Evolutionary conservation across 140 eudicot genomes (phyloP).

Genomic region (Ambrosia hybrid): DNA sequence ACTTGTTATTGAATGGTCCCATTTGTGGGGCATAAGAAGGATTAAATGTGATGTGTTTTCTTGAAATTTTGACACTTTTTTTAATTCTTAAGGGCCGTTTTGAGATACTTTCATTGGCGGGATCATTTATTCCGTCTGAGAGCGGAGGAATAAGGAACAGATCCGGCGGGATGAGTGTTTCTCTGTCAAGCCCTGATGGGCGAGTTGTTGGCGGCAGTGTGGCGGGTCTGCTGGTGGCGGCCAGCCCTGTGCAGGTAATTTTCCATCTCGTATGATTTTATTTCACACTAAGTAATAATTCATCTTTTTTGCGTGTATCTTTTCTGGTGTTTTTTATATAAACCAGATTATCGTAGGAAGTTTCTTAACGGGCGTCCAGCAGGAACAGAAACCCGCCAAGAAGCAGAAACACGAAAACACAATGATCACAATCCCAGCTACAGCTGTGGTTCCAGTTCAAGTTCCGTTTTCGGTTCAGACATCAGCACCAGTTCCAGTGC

Average conservation of each 20-base stretch:
- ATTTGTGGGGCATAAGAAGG: no score
- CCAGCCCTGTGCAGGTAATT: conserved; percentile 90
- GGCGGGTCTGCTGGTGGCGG: conserved; percentile 92
- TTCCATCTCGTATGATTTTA: not conserved
- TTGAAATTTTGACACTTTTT: not conserved
- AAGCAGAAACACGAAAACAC: conserved; percentile 34
- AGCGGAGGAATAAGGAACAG: conserved; percentile 87
- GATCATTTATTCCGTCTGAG: conserved; percentile 93
- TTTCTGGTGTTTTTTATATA: not conserved
- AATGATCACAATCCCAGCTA: conserved; percentile 28
- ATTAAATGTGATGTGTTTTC: no score
- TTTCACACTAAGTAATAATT: not conserved
- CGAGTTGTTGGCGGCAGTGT: conserved; percentile 97
- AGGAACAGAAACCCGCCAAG: conserved; percentile 34
- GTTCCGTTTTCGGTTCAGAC: conserved; percentile 13
- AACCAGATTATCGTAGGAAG: conserved; percentile 38
- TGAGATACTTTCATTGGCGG: conserved; percentile 85
- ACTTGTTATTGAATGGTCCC: not conserved
- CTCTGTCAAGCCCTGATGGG: conserved; percentile 94
- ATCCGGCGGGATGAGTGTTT: conserved; percentile 97
- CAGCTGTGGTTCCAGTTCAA: conserved; percentile 23
- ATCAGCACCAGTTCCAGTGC: not conserved
- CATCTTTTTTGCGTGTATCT: not conserved
- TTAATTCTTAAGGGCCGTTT: conserved; percentile 74
- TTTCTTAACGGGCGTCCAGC: conserved; percentile 40